Base-by-base conservation (phyloP, 495 filamentous ascomycete species). In the Podospora conica region DNA sequence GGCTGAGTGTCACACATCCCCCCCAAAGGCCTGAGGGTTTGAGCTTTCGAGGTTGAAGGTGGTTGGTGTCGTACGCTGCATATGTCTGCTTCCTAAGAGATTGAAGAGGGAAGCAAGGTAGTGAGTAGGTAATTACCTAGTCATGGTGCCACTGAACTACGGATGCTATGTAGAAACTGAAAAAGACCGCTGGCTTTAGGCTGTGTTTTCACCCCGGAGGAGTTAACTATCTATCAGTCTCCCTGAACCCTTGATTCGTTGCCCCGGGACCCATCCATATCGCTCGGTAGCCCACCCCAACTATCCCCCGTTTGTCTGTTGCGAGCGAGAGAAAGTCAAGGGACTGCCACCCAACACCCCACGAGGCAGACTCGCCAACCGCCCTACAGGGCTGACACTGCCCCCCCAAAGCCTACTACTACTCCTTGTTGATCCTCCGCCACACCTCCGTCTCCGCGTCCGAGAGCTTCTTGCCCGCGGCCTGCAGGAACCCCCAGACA, bases 391-490 rank as follows among this genome's bases (percentile, higher is more conserved):
- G 40, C 40, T 48, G 29, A 53, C 9, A 9, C 58, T 20, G 33
- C 25, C 24, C 28, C 18, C 25, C n/a, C n/a, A n/a, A 25, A 22
- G 20, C 25, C 58, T 60, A 25, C 25, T 60, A 25, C 25, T 29
- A 77, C 64, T 81, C 75, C 70, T 78, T 80, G 74, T 87, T 88
- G 70, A 88, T 87, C 73, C 81, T 81, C 77, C 79, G 88, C 89
- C 90, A 91, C n/a, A 90, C 84, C 78, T 87, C 85, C 65, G 80
- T 85, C 76, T 90, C 88, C 21, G 85, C 85, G 61, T 86, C 85
- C 11, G 78, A 81, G 60, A 90, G 71, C 73, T 85, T 87, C 67
- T 79, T 78, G 61, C 88, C 88, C 9, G 85, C 88, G 55, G 77
- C 83, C 68, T 82, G 80, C 3, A 86, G 87, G 15, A 79, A 80